Base-by-base conservation (phyloP, 768 basidiomycete species). In the Russula olivacea region DNA sequence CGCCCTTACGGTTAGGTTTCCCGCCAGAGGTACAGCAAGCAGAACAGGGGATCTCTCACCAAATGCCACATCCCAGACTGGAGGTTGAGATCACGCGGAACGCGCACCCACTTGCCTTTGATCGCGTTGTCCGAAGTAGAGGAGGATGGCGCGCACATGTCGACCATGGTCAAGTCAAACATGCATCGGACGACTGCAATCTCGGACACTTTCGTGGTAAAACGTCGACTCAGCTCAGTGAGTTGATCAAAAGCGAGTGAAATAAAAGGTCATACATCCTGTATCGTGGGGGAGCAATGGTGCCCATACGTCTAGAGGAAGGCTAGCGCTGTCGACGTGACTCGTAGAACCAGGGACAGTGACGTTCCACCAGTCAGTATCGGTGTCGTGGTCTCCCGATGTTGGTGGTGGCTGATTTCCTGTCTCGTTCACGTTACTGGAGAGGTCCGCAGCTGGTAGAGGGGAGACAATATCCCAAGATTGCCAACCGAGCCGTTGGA, bases 81-180 rank as follows among this genome's bases (percentile, higher is more conserved):
- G 77, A 77, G 66, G 71, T 94, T 94, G 38, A 98, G 73, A 75
- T 98, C 89, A 50, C 84, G 80, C 43, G 85, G 84, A 14, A 99
- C 87, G 15, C 89, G 83, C 2, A 96, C 92, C 96, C 96, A 99
- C 68, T 87, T 90, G 0, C 89, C 89, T 67, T 81, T 85, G 68
- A 85, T 81, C 6, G 87, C 85, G 70, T 93, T 89, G 53, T 87
- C 74, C 70, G 91, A 88, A 12, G 78, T 76, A 1, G 85, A 91
- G 1, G 87, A 81, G 1, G 78, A 72, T 0, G 94, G 94, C 0
- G 74, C 74, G 71, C 94, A 98, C 12, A 89, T 65, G 28, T 83
- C 80, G 0, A 79, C 76, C 43, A 85, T 73, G 2, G 72, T 76
- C 2, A 91, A 86, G 32, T 87, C 77, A 45, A 91, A 72, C 53